Conservation (phyloP, 2,329 filamentous ascomycete species). For the Lachnellula arida region DNA sequence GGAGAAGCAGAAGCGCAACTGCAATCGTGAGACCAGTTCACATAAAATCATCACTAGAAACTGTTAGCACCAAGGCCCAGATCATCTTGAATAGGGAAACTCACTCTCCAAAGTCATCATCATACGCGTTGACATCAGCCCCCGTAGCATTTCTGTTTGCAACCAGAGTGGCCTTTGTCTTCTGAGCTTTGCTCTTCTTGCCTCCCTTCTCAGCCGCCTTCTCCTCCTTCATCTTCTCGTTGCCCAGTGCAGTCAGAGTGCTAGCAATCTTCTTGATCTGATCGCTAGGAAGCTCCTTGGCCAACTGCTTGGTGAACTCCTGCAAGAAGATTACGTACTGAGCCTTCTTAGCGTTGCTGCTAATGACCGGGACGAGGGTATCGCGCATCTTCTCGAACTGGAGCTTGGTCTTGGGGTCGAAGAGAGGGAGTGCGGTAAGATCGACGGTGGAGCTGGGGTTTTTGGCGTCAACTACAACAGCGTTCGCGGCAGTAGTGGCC, state of each 20-base stretch:
- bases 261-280: conserved; percentile 97
- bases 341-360: conserved; percentile 73
- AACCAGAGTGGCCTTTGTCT: conserved; percentile 85
- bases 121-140: conserved; percentile 73
- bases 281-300: conserved; percentile 81
- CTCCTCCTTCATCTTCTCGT: conserved; percentile 99
- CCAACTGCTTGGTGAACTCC: conserved; percentile 83
- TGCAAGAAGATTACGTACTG: conserved; percentile 88
- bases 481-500: conserved; percentile 57
- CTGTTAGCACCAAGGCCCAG: conserved; percentile 17
- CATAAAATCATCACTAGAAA: conserved; percentile 64
- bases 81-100: conserved; percentile 36
- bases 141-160: conserved; percentile 53
- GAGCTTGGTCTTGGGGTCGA: conserved; percentile 82
- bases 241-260: conserved; percentile 80
- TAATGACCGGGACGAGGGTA: conserved; percentile 73
- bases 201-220: conserved; percentile 88
- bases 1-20: conserved; percentile 10
- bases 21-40: conserved; percentile 40
- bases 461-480: conserved; percentile 63
- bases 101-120: conserved; percentile 82
- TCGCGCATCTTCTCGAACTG: conserved; percentile 80
- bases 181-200: conserved; percentile 96
- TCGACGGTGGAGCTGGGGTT: conserved; percentile 79
- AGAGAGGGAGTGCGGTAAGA: conserved; percentile 72